These are phyloP conservation scores for Lasiodiplodia citricola DNA, from an alignment of 2,329 filamentous ascomycete genomes.

Conservation along the genomic window DNA sequence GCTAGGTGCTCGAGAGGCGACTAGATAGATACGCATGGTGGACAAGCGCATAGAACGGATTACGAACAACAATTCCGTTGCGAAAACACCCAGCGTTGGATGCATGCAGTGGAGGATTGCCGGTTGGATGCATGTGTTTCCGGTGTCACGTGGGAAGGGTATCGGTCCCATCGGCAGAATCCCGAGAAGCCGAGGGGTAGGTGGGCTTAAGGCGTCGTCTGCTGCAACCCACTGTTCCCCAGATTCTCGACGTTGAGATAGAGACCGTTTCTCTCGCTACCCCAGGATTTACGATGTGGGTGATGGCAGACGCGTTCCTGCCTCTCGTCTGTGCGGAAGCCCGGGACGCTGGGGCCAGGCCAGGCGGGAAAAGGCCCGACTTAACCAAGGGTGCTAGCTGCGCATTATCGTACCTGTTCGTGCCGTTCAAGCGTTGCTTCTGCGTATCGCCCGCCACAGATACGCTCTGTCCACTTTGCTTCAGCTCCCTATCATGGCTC, in stretches of 20 bases:
- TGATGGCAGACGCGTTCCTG: neutral
- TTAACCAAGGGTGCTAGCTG: neutral
- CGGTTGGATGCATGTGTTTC: neutral
- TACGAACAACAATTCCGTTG: conserved; percentile 7
- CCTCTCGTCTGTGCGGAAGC: neutral
- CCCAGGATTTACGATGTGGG: neutral
- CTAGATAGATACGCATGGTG: conserved; percentile 16
- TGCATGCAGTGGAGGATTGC: neutral
- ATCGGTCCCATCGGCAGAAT: conserved; percentile 12
- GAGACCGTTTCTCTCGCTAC: neutral
- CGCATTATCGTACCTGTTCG: neutral
- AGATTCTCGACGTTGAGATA: neutral
- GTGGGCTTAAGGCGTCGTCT: neutral
- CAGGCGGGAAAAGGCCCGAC: conserved; percentile 4
- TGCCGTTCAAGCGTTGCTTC: neutral
- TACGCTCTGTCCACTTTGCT: conserved; percentile 14
- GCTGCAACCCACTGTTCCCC: neutral
- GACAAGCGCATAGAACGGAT: neutral
- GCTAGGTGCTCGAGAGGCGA: neutral
- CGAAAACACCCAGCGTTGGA: neutral
- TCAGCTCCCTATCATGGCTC: conserved; percentile 9
- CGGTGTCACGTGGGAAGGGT: conserved; percentile 4
- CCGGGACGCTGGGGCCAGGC: conserved; percentile 1
- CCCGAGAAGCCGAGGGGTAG: conserved; percentile 6
- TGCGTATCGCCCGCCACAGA: conserved; percentile 11